These are phyloP conservation scores for Lepidium sativum DNA, from an alignment of 345 rosid genomes.

Conservation along the genomic window DNA sequence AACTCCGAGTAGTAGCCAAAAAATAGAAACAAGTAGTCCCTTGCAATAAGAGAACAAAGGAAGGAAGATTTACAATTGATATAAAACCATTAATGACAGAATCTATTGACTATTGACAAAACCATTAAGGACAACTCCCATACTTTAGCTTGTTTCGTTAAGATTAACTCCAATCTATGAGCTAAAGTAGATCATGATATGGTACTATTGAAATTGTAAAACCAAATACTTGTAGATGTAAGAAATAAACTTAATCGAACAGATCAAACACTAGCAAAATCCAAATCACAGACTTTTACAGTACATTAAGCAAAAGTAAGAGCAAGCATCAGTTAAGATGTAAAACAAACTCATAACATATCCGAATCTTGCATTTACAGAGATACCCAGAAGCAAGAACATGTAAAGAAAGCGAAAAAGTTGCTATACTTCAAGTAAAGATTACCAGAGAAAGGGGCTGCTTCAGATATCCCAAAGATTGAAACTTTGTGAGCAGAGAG, in stretches of 20 bases:
- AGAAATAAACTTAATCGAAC: neutral
- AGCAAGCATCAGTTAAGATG: neutral
- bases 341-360: neutral
- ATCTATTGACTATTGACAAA: neutral
- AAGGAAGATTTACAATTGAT: neutral
- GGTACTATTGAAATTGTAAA: neutral
- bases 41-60: neutral
- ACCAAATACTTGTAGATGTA: slow-evolving; percentile 1
- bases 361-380: neutral
- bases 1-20: neutral
- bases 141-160: neutral
- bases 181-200: neutral
- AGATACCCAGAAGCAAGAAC: slow-evolving; percentile 4
- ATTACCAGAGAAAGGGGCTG: slow-evolving; percentile 8
- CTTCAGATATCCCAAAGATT: neutral
- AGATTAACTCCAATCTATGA: neutral
- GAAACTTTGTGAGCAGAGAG: slow-evolving; percentile 8
- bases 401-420: neutral
- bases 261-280: neutral
- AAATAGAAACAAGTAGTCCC: neutral
- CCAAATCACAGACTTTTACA: neutral
- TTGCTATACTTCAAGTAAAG: neutral
- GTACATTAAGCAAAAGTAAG: neutral
- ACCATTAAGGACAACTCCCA: neutral
- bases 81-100: neutral